phyloP scores from a whole-genome alignment of 1,284 basidiomycete genomes.

The Cryptococcus jaspeensis region DNA sequence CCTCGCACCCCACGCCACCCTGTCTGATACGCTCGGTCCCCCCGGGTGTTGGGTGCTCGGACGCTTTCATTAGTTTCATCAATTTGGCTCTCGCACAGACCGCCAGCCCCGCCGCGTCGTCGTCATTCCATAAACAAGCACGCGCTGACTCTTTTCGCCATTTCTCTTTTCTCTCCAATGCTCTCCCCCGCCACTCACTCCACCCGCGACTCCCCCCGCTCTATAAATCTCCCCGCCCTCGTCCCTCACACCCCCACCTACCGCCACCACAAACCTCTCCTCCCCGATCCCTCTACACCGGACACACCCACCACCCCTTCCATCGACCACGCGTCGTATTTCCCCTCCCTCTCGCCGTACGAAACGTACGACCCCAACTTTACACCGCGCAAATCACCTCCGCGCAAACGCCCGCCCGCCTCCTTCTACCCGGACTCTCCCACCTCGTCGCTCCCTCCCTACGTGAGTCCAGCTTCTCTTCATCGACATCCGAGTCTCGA shows the following conservation, averaged over 20 bases:
- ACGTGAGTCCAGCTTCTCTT: not conserved
- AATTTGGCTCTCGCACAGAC: not conserved
- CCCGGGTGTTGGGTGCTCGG: not conserved
- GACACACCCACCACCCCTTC: constrained; percentile 8
- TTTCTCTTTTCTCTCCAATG: not conserved
- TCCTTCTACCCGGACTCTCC: constrained; percentile 1
- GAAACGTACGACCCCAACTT: constrained; percentile 11
- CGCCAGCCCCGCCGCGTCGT: not conserved
- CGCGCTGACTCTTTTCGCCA: not conserved
- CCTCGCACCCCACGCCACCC: not conserved
- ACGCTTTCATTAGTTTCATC: not conserved
- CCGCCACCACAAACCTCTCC: constrained; percentile 9
- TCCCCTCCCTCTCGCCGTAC: constrained; percentile 7
- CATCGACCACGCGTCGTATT: constrained; percentile 5
- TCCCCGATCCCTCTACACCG: constrained; percentile 7
- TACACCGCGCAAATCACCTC: constrained; percentile 10
- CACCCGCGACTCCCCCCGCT: constrained; percentile 3
- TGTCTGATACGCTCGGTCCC: not conserved
- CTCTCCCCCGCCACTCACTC: not conserved
- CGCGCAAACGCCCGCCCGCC: not conserved
- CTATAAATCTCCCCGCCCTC: constrained; percentile 14
- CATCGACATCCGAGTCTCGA: not conserved
- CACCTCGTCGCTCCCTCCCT: not conserved
- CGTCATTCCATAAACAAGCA: no score
- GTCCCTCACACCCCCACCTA: constrained; percentile 9